Percentiles rank a stretch among this genome's conserved stretches.
Conservation (phyloP, 345 rosid genomes). For the Gossypium bickii region DNA sequence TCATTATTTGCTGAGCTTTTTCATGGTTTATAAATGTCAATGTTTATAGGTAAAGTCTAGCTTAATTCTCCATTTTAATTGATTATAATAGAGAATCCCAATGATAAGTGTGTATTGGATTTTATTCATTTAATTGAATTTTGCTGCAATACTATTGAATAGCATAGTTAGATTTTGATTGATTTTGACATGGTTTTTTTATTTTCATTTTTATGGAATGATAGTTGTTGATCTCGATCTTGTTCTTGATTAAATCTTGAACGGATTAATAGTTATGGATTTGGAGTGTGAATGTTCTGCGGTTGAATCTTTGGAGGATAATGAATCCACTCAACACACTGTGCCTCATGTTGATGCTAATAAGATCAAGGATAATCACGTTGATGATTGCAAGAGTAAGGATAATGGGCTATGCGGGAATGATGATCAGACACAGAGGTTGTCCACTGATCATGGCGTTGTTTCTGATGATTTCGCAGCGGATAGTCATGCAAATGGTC, state of each 20-base stretch:
- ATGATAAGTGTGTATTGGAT: not conserved
- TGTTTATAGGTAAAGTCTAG: not conserved
- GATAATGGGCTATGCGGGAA: slow-evolving; percentile 33
- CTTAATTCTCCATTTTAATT: slow-evolving; percentile 1
- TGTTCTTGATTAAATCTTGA: slow-evolving; percentile 17
- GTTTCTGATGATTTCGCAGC: not conserved
- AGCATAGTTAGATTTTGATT: slow-evolving; percentile 29
- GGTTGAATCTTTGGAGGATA: slow-evolving; percentile 48
- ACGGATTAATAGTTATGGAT: slow-evolving; percentile 37
- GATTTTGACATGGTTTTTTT: slow-evolving; percentile 8
- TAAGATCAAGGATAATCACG: slow-evolving; percentile 22
- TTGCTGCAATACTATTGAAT: slow-evolving; percentile 16
- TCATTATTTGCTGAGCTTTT: slow-evolving; percentile 11
- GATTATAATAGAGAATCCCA: not conserved
- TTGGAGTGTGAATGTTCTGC: slow-evolving; percentile 35
- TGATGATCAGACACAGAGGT: slow-evolving; percentile 13
- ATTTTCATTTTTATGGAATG: slow-evolving; percentile 41
- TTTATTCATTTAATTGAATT: slow-evolving; percentile 12
- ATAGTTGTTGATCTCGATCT: slow-evolving; percentile 49
- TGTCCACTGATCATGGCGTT: slow-evolving; percentile 15
- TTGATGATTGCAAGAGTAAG: slow-evolving; percentile 17
- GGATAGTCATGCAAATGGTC: slow-evolving; percentile 6
- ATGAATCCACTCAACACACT: slow-evolving; percentile 25
- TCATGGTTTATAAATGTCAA: not conserved
- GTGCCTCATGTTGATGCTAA: slow-evolving; percentile 13